Percentiles rank a stretch among this genome's conserved stretches.
phyloP scores from a whole-genome alignment of 2,329 filamentous ascomycete genomes.

The Ilyonectria mors-panacis region DNA sequence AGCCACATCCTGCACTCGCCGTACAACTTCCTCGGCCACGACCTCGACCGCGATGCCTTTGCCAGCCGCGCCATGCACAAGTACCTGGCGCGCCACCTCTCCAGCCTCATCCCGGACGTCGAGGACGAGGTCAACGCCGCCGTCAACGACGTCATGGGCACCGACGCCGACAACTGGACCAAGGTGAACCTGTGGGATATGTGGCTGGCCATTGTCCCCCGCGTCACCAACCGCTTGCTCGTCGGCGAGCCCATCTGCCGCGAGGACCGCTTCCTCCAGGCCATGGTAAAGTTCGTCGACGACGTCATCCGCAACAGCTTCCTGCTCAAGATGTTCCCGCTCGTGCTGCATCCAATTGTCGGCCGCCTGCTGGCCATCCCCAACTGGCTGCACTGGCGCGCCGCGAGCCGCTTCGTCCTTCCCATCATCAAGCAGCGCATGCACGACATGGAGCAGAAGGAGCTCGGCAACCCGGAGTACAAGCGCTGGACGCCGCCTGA shows the following conservation, averaged over 20 bases:
- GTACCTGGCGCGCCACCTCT: constrained; percentile 59
- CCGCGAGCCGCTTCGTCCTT: constrained; percentile 57
- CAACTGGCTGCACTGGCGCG: constrained; percentile 64
- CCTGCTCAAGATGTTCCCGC: constrained; percentile 62
- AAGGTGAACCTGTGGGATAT: constrained; percentile 61
- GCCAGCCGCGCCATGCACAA: constrained; percentile 61
- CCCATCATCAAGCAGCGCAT: constrained; percentile 67
- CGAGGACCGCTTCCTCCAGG: constrained; percentile 61
- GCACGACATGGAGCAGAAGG: constrained; percentile 60
- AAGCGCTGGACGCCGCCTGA: constrained; percentile 63
- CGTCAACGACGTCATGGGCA: constrained; percentile 54
- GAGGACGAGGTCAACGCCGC: constrained; percentile 57
- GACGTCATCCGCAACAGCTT: constrained; percentile 63
- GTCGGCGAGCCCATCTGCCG: constrained; percentile 57
- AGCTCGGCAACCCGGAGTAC: constrained; percentile 56
- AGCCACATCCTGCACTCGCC: constrained; percentile 54
- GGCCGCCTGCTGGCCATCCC: constrained; percentile 61
- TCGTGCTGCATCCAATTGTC: constrained; percentile 64
- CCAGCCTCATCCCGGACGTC: constrained; percentile 56
- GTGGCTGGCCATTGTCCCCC: constrained; percentile 59
- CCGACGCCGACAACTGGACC: constrained; percentile 54
- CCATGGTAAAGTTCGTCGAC: constrained; percentile 65
- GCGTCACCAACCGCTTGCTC: constrained; percentile 61
- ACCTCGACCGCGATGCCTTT: constrained; percentile 55
- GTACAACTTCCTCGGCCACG: constrained; percentile 60